These are phyloP conservation scores for Pythium aphanidermatum DNA, from an alignment of 352 stramenopile species.

Conservation along the genomic window DNA sequence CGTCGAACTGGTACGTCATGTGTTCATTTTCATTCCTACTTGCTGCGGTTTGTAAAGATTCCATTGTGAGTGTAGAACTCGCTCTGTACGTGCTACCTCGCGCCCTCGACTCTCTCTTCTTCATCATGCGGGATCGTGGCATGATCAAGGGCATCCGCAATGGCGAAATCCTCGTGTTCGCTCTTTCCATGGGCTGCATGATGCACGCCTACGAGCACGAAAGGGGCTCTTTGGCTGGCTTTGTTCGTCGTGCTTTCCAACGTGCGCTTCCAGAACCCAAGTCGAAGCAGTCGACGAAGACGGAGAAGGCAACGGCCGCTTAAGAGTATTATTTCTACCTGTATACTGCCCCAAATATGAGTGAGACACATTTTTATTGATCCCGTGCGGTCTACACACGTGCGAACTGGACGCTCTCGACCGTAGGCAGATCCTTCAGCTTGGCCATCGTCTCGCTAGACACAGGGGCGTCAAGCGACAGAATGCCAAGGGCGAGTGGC, in stretches of 20 bases:
- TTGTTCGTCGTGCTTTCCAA: too few species aligned
- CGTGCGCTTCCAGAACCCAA: too few species aligned
- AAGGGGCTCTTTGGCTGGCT: slow-evolving; percentile 52
- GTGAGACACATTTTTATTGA: too few species aligned
- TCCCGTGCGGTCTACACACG: too few species aligned
- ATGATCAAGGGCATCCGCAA: slow-evolving; percentile 55
- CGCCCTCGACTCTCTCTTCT: slow-evolving; percentile 56
- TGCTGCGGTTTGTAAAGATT: too few species aligned
- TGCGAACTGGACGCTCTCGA: slow-evolving; percentile 65
- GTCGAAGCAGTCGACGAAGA: too few species aligned
- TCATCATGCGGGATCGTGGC: slow-evolving; percentile 57
- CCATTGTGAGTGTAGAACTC: slow-evolving; percentile 31
- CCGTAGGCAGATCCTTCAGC: slow-evolving; percentile 54
- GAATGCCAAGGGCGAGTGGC: slow-evolving; percentile 61
- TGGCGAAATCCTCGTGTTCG: slow-evolving; percentile 65
- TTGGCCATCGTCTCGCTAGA: slow-evolving; percentile 47
- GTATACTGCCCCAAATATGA: too few species aligned
- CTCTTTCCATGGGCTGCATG: slow-evolving; percentile 58
- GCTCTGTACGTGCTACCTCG: slow-evolving; percentile 65
- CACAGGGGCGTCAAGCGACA: slow-evolving; percentile 56
- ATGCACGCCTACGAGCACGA: slow-evolving; percentile 79
- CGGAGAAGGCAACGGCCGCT: too few species aligned
- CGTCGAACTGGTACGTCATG: slow-evolving; percentile 54
- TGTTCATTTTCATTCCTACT: too few species aligned
- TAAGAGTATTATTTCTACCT: too few species aligned